Evolutionary conservation across 306 rosid genomes (phyloP).

Genomic region (Dryas octopetala): DNA sequence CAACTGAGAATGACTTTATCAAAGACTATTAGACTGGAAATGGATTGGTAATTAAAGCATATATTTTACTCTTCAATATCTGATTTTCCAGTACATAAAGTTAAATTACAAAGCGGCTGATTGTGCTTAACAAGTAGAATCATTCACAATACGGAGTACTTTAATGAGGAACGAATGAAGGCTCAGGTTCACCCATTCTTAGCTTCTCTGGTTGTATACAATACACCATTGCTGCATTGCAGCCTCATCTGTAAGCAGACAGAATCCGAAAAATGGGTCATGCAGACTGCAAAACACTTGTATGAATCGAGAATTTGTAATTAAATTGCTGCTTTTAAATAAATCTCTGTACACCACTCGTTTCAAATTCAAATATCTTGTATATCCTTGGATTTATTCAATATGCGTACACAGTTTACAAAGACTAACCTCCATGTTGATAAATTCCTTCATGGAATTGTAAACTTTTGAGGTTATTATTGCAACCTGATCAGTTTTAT

Average conservation of each 20-base stretch:
- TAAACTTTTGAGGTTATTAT: neutral
- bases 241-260: neutral
- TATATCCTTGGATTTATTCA: too few species aligned
- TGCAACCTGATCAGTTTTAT: neutral
- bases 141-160: neutral
- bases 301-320: neutral
- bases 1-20: too few species aligned
- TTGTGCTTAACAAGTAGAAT: neutral
- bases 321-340: neutral
- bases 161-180: neutral
- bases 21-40: too few species aligned
- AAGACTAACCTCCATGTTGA: neutral
- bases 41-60: too few species aligned
- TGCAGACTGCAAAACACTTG: neutral
- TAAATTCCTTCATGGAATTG: neutral
- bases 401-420: neutral
- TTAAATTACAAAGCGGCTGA: neutral
- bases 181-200: neutral
- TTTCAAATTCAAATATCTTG: neutral
- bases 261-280: neutral
- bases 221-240: neutral
- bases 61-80: too few species aligned
- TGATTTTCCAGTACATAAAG: neutral
- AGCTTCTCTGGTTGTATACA: neutral
- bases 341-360: neutral